A percentile compares a stretch with the other conserved stretches of the same genome.
These are phyloP conservation scores for Vitis hybrid DNA, from an alignment of 177 flowering plant genomes.

Conservation along the genomic window DNA sequence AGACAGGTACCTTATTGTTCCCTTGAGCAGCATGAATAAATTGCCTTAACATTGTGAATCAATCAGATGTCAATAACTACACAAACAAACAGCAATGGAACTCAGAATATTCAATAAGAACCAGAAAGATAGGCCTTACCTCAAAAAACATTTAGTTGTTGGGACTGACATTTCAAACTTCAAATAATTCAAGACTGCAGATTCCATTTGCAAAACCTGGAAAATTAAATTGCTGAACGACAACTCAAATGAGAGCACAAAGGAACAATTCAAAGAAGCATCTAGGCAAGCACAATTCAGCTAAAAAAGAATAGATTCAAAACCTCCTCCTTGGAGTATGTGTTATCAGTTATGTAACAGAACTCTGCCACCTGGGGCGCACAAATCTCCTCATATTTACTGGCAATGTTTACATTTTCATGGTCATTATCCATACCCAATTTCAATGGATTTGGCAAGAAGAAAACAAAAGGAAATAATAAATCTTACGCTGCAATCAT, in stretches of 20 bases:
- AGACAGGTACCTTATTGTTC: slow-evolving; percentile 56
- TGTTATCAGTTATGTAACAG: slow-evolving; percentile 95
- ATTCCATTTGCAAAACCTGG: slow-evolving; percentile 95
- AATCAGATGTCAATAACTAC: slow-evolving; percentile 17
- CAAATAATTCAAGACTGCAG: slow-evolving; percentile 75
- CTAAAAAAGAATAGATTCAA: background rate
- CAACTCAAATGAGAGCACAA: background rate
- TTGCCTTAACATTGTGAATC: slow-evolving; percentile 42
- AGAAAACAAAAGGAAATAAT: background rate
- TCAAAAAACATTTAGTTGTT: slow-evolving; percentile 83
- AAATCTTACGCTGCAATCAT: slow-evolving; percentile 76
- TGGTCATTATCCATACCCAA: background rate
- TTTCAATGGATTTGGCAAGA: background rate
- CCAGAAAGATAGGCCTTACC: slow-evolving; percentile 37
- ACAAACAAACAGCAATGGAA: background rate
- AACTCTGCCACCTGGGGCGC: slow-evolving; percentile 99
- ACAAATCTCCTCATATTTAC: slow-evolving; percentile 97
- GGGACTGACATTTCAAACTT: slow-evolving; percentile 97
- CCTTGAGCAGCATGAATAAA: slow-evolving; percentile 88
- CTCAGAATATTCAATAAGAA: background rate
- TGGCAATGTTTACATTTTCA: slow-evolving; percentile 22
- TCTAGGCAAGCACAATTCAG: background rate
- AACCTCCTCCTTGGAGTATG: slow-evolving; percentile 95
- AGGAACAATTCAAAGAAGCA: too few relatives aligned
- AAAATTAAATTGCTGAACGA: background rate